Conservation (phyloP, 352 stramenopile genomes). For the Blastocystis sp. region DNA sequence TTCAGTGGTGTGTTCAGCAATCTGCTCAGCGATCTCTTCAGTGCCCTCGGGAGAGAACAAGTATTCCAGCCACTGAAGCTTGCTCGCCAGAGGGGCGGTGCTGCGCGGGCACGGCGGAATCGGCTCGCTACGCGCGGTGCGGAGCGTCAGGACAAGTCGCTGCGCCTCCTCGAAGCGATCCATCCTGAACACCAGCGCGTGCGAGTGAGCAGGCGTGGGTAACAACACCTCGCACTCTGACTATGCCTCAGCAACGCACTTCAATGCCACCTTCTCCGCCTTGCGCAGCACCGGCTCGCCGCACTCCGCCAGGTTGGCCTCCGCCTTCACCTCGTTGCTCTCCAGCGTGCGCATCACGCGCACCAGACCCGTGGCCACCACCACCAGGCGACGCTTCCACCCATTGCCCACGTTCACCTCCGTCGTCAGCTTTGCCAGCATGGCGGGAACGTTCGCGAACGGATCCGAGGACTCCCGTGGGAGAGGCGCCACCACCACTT, state of each 20-base stretch:
- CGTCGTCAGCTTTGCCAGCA: background rate
- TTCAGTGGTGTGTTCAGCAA: background rate
- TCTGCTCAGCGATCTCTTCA: background rate
- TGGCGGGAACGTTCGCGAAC: too few species aligned
- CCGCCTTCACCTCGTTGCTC: background rate
- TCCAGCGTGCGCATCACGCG: background rate
- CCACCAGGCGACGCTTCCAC: constrained; percentile 1
- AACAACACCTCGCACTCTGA: background rate
- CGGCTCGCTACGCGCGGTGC: background rate
- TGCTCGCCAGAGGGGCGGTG: background rate
- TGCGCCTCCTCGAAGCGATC: background rate
- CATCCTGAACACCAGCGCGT: background rate
- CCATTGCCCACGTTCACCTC: background rate
- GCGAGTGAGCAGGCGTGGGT: too few species aligned
- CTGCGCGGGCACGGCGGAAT: background rate
- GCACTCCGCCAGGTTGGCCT: background rate
- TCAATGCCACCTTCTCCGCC: background rate
- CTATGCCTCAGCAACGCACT: too few species aligned
- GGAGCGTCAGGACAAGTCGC: background rate
- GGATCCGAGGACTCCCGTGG: background rate
- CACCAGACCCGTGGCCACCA: background rate
- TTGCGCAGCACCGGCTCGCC: background rate
- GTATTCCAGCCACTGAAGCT: background rate
- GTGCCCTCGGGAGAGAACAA: background rate
- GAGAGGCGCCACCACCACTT: background rate